Percentiles rank a stretch among this genome's conserved stretches.
phyloP scores from a whole-genome alignment of 345 rosid species.

The Rubroshorea leprosula region DNA sequence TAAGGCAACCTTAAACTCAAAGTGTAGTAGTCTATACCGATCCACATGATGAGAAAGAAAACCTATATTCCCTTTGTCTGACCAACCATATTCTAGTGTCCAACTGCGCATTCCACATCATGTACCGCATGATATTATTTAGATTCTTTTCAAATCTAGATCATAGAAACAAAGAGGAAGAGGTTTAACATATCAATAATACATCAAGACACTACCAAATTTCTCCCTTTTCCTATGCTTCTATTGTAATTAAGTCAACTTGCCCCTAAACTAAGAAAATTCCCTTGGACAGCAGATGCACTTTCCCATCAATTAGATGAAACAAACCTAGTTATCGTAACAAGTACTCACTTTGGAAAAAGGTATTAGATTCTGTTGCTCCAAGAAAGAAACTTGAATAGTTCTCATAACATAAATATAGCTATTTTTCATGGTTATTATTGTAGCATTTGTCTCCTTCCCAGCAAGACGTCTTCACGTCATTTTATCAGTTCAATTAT shows the following conservation, averaged over 20 bases:
- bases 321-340: neutral
- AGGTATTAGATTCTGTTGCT: conserved; percentile 13
- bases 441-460: neutral
- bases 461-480: neutral
- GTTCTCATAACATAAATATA: neutral
- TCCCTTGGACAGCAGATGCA: neutral
- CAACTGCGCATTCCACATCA: neutral
- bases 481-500: no score
- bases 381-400: neutral
- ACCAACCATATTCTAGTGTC: neutral
- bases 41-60: conserved; percentile 1
- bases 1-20: conserved; percentile 19
- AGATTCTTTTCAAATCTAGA: neutral
- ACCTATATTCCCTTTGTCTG: neutral
- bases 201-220: neutral
- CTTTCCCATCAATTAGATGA: neutral
- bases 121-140: conserved; percentile 1
- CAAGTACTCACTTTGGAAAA: conserved; percentile 1
- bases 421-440: neutral
- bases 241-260: neutral
- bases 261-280: neutral
- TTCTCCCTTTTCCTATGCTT: neutral
- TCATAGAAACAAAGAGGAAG: neutral
- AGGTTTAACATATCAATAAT: conserved; percentile 3
- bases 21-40: neutral